Base-by-base conservation (phyloP, 2,329 filamentous ascomycete genomes). In the Aspergillus proliferans region DNA sequence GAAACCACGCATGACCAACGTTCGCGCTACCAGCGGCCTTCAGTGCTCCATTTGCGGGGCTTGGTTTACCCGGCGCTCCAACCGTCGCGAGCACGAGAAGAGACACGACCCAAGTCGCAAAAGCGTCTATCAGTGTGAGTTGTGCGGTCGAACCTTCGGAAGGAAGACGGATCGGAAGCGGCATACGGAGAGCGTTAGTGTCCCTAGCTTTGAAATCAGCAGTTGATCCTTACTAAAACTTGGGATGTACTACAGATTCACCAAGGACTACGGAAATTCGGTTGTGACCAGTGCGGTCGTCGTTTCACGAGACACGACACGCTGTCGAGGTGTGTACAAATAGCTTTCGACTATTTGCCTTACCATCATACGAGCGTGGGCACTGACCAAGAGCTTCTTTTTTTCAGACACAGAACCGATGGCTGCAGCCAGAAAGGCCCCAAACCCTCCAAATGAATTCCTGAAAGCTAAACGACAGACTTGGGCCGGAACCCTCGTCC, bases 21-120 rank as follows among this genome's bases (percentile, higher is more conserved):
- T 18, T 38, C n/a, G 34, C 26, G 47, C 61, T 52, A 58, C 75
- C 79, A 58, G 85, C 81, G 86, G 85, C 47, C 87, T 83, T 58
- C 86, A 82, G 54, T 95, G 90, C 63, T 77, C 83, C 50, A 76
- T 83, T 2, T 95, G 90, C 62, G 84, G 85, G 6, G 88, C 86
- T 66, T 79, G 85, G 14, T 95, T 95, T 65, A 88, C 87, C 56
- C 78, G 90, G 53, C 85, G 82, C 60, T 94, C 92, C 73, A 95
- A 95, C 70, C 88, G 85, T 71, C 90, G 87, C 62, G 86, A 88
- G 26, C 90, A 95, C 66, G 79, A 91, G 77, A 85, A 91, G 62
- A 91, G 84, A 1, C 90, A 95, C 63, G 83, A 93, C 62, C 83
- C 87, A 12, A 78, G 81, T 51, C 78, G 86, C 49, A 81, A 82